These are phyloP conservation scores for Hygrocybe punicea DNA, from an alignment of 768 basidiomycete genomes.

Conservation along the genomic window DNA sequence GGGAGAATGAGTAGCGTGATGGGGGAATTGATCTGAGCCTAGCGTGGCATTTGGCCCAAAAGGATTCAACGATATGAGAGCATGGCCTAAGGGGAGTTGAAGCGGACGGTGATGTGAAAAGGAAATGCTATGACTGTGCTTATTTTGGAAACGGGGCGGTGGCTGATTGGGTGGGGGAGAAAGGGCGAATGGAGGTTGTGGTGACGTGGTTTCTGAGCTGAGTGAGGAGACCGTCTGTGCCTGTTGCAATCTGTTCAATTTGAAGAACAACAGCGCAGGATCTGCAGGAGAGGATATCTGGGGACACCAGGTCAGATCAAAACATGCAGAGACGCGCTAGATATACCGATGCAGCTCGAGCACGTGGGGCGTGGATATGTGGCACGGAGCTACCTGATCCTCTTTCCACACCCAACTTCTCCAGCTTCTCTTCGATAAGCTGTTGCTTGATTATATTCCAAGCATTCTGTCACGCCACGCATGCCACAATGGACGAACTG, in stretches of 20 bases:
- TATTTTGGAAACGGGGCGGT: slow-evolving; percentile 42
- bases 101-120: slow-evolving; percentile 57
- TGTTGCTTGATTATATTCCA: slow-evolving; percentile 72
- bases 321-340: slow-evolving; percentile 22
- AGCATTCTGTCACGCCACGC: slow-evolving; percentile 45
- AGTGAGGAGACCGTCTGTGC: slow-evolving; percentile 53
- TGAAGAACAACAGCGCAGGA: slow-evolving; percentile 75
- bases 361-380: slow-evolving; percentile 70
- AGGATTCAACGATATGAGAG: slow-evolving; percentile 52
- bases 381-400: slow-evolving; percentile 53
- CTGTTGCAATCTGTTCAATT: slow-evolving; percentile 80
- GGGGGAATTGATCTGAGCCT: slow-evolving; percentile 44
- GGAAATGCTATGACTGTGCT: slow-evolving; percentile 74
- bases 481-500: slow-evolving; percentile 5
- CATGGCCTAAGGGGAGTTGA: slow-evolving; percentile 33
- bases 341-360: slow-evolving; percentile 79
- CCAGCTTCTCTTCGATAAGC: slow-evolving; percentile 77
- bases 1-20: slow-evolving; percentile 8
- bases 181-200: slow-evolving; percentile 53
- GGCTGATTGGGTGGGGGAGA: slow-evolving; percentile 49
- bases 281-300: slow-evolving; percentile 92
- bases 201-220: slow-evolving; percentile 60
- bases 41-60: slow-evolving; percentile 58
- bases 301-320: slow-evolving; percentile 13
- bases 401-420: slow-evolving; percentile 74